Evolutionary conservation across 805 yeast species (phyloP).

Genomic region (Suhomyces pyralidae): DNA sequence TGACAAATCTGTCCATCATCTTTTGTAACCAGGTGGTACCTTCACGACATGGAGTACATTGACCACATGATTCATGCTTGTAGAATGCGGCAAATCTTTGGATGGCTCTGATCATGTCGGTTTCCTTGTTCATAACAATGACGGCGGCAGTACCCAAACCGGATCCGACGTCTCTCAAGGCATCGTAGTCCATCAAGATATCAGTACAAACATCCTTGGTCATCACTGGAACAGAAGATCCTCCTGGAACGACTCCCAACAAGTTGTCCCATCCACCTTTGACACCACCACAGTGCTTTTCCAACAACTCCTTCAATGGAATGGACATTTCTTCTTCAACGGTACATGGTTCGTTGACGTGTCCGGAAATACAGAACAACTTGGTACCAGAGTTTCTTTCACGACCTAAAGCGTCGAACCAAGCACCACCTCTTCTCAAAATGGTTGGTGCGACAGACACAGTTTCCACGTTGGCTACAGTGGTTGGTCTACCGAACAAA

Average conservation of each 20-base stretch:
- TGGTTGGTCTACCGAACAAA: slow-evolving; percentile 84
- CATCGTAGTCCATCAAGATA: slow-evolving; percentile 85
- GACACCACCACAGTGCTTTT: slow-evolving; percentile 87
- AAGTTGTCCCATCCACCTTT: slow-evolving; percentile 93
- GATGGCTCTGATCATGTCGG: slow-evolving; percentile 81
- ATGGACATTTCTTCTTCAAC: slow-evolving; percentile 94
- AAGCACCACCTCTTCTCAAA: slow-evolving; percentile 81
- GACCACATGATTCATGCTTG: slow-evolving; percentile 92
- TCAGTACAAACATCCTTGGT: slow-evolving; percentile 64
- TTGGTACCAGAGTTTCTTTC: slow-evolving; percentile 83
- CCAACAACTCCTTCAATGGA: slow-evolving; percentile 76
- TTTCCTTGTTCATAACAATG: slow-evolving; percentile 83
- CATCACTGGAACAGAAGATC: slow-evolving; percentile 82
- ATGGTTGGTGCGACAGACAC: slow-evolving; percentile 89
- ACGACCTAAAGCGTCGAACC: slow-evolving; percentile 84
- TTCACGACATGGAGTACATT: slow-evolving; percentile 93
- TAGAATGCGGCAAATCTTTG: slow-evolving; percentile 82
- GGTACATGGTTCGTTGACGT: slow-evolving; percentile 88
- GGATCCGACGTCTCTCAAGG: slow-evolving; percentile 78
- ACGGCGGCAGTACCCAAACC: slow-evolving; percentile 94
- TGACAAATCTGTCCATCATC: slow-evolving; percentile 78
- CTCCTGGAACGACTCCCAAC: slow-evolving; percentile 86
- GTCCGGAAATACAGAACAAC: slow-evolving; percentile 83
- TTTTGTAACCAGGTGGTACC: slow-evolving; percentile 84
- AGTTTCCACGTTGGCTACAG: slow-evolving; percentile 89